These are phyloP conservation scores for Diplodia sapinea DNA, from an alignment of 2,329 filamentous ascomycete genomes.

Conservation along the genomic window DNA sequence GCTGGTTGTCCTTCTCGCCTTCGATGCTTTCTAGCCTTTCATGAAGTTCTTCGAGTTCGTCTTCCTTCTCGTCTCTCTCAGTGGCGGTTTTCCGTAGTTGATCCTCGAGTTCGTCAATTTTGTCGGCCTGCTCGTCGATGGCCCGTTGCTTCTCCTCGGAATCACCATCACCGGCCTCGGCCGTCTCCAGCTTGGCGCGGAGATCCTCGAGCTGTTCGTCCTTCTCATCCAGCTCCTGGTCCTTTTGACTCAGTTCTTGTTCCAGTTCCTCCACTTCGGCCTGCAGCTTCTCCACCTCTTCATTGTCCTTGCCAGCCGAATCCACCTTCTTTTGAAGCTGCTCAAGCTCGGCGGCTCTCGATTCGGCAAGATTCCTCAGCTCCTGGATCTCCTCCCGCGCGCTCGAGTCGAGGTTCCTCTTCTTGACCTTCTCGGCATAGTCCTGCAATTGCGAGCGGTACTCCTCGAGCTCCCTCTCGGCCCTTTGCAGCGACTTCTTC, in stretches of 20 bases:
- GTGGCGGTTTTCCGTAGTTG: conserved; percentile 37
- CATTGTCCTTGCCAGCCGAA: conserved; percentile 40
- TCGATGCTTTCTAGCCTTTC: conserved; percentile 49
- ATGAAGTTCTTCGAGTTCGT: conserved; percentile 51
- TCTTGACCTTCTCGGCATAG: conserved; percentile 80
- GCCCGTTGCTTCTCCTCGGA: conserved; percentile 42
- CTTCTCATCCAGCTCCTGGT: conserved; percentile 46
- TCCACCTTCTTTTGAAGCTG: conserved; percentile 45
- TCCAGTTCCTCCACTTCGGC: conserved; percentile 45
- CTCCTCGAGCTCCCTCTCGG: conserved; percentile 83
- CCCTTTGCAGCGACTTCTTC: conserved; percentile 80
- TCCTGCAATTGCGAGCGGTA: conserved; percentile 83
- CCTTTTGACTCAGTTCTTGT: conserved; percentile 43
- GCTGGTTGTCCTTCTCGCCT: conserved; percentile 45
- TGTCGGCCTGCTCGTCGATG: conserved; percentile 43
- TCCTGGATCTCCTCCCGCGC: conserved; percentile 67
- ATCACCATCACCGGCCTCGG: conserved; percentile 40
- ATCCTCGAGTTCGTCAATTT: conserved; percentile 44
- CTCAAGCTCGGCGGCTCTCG: conserved; percentile 47
- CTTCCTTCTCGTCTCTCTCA: conserved; percentile 46
- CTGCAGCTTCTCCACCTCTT: conserved; percentile 46
- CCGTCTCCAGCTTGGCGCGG: conserved; percentile 41
- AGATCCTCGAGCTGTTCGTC: conserved; percentile 47
- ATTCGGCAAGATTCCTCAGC: conserved; percentile 52
- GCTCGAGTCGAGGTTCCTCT: conserved; percentile 73